A percentile compares a stretch with the other conserved stretches of the same genome.
These are phyloP conservation scores for Pilatotrama ljubarskyi DNA, from an alignment of 768 basidiomycete genomes.

Conservation along the genomic window DNA sequence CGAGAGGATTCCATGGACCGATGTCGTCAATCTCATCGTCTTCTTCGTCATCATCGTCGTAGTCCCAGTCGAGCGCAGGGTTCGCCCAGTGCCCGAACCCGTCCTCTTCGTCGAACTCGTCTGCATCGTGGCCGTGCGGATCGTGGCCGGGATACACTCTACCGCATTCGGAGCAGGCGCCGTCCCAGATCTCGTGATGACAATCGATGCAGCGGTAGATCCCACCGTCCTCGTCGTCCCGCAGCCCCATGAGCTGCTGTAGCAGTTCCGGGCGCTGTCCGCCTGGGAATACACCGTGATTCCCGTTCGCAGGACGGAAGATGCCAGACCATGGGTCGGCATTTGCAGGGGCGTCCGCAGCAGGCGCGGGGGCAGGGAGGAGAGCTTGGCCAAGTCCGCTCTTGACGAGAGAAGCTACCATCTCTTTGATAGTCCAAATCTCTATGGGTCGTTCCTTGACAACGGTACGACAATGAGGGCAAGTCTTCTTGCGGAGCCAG, in stretches of 20 bases:
- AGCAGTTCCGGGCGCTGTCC: slow-evolving; percentile 27
- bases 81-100: background rate
- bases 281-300: slow-evolving; percentile 16
- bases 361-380: slow-evolving; percentile 17
- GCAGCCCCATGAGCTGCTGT: slow-evolving; percentile 56
- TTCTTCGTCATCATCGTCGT: slow-evolving; percentile 25
- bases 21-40: slow-evolving; percentile 29
- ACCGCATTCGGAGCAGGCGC: slow-evolving; percentile 61
- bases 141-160: slow-evolving; percentile 59
- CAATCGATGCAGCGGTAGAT: slow-evolving; percentile 77
- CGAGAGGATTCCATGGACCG: slow-evolving; percentile 22
- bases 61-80: background rate
- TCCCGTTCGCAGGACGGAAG: slow-evolving; percentile 37
- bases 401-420: slow-evolving; percentile 47
- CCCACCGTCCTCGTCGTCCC: slow-evolving; percentile 73
- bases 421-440: slow-evolving; percentile 49
- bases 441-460: slow-evolving; percentile 47
- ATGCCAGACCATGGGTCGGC: slow-evolving; percentile 68
- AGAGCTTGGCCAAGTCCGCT: slow-evolving; percentile 48
- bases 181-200: slow-evolving; percentile 76
- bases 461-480: slow-evolving; percentile 46
- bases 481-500: slow-evolving; percentile 41
- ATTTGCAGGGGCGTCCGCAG: slow-evolving; percentile 30
- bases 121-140: background rate
- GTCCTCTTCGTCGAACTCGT: slow-evolving; percentile 11